Percentiles rank a stretch among this genome's conserved stretches.
phyloP scores from a whole-genome alignment of 1,284 basidiomycete genomes.

The Meira nashicola region DNA sequence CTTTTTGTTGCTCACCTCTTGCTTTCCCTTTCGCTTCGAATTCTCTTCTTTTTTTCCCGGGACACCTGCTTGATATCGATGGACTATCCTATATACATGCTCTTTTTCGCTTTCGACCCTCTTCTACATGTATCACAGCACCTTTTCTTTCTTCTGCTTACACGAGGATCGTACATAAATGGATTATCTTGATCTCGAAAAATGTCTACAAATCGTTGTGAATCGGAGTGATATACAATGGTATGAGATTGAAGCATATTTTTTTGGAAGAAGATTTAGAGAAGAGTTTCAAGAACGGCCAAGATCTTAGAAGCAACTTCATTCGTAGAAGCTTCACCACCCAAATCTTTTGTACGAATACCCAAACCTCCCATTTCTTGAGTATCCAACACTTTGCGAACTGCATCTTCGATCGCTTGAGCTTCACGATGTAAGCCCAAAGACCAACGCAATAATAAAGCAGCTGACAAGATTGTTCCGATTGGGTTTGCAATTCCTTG shows the following conservation, averaged over 20 bases:
- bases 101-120: background rate
- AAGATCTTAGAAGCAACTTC: constrained; percentile 82
- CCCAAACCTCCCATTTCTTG: constrained; percentile 69
- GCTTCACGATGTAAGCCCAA: constrained; percentile 74
- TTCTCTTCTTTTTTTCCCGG: background rate
- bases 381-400: constrained; percentile 79
- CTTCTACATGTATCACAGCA: background rate
- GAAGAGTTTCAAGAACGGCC: constrained; percentile 66
- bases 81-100: background rate
- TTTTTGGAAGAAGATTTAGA: constrained; percentile 48
- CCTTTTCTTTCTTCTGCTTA: background rate
- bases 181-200: no score
- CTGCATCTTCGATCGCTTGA: constrained; percentile 77
- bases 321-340: constrained; percentile 69
- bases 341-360: constrained; percentile 79
- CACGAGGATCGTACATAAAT: background rate
- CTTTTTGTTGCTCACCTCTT: background rate
- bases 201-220: no score
- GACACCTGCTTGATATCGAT: background rate
- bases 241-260: no score
- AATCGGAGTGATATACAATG: no score
- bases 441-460: constrained; percentile 86
- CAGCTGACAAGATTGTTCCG: constrained; percentile 92
- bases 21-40: background rate
- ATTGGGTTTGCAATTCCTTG: constrained; percentile 93